Conservation (phyloP, 768 basidiomycete genomes). For the Phlegmacium glaucopus region DNA sequence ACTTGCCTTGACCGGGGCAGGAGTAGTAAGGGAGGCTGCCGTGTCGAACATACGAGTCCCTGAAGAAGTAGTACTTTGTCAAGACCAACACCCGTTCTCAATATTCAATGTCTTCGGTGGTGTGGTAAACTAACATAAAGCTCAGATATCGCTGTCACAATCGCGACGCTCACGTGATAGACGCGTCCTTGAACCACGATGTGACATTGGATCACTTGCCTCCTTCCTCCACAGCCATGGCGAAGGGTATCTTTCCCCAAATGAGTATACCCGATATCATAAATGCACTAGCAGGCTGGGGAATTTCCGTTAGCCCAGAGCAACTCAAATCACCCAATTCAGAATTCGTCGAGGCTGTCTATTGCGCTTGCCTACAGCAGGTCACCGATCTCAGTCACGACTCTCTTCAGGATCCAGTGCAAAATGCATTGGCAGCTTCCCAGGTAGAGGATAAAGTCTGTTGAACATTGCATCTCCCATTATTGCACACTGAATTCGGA, state of each 20-base stretch:
- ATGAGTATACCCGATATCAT: slow-evolving; percentile 66
- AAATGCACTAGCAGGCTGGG: slow-evolving; percentile 63
- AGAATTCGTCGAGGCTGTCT: slow-evolving; percentile 71
- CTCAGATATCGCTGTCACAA: slow-evolving; percentile 17
- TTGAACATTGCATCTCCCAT: background rate
- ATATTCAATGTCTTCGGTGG: no score
- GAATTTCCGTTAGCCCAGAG: slow-evolving; percentile 59
- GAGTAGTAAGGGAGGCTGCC: no score
- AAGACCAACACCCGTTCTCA: no score
- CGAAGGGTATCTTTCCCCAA: slow-evolving; percentile 57
- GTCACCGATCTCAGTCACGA: slow-evolving; percentile 63
- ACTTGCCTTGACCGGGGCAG: no score
- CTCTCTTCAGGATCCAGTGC: slow-evolving; percentile 53
- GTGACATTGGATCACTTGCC: background rate
- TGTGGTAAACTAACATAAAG: no score
- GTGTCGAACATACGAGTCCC: no score
- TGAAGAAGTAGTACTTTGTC: no score
- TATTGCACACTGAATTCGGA: background rate
- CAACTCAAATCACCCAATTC: slow-evolving; percentile 65
- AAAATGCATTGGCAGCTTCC: slow-evolving; percentile 49
- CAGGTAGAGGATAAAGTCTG: slow-evolving; percentile 54
- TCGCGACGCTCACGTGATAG: slow-evolving; percentile 24
- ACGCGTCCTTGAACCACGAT: slow-evolving; percentile 9
- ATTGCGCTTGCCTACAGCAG: slow-evolving; percentile 68
- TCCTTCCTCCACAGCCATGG: slow-evolving; percentile 27